Percentiles rank a stretch among this genome's conserved stretches.
Conservation (phyloP, 1,284 basidiomycete genomes). For the Anthracocystis setariae region DNA sequence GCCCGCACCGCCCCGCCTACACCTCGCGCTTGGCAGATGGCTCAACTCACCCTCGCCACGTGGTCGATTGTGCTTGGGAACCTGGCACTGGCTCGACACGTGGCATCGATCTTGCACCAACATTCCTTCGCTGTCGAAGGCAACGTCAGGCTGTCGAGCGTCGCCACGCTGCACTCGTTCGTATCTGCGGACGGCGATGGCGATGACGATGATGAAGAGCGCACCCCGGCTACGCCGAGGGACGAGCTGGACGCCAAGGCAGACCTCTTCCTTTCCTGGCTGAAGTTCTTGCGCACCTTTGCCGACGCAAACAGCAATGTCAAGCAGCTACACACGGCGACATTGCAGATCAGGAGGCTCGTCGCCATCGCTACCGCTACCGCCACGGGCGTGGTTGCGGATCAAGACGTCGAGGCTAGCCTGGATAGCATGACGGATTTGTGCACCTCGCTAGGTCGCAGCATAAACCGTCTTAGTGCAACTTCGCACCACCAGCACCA, state of each 20-base stretch:
- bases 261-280: conserved; percentile 48
- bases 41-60: conserved; percentile 51
- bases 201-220: neutral
- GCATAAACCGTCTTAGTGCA: conserved; percentile 12
- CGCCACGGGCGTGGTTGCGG: neutral
- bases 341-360: conserved; percentile 24
- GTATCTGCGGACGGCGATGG: conserved; percentile 5
- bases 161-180: conserved; percentile 22
- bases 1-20: conserved; percentile 44
- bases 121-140: conserved; percentile 9
- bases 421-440: conserved; percentile 34
- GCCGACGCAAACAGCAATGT: conserved; percentile 12
- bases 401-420: conserved; percentile 13
- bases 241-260: conserved; percentile 51
- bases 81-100: conserved; percentile 34
- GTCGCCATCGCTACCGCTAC: conserved; percentile 22
- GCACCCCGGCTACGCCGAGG: neutral
- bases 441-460: conserved; percentile 25
- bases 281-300: conserved; percentile 50
- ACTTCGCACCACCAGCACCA: neutral
- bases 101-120: conserved; percentile 28
- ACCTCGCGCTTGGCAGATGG: conserved; percentile 38
- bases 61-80: conserved; percentile 57
- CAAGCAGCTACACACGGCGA: conserved; percentile 13
- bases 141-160: conserved; percentile 11